These are phyloP conservation scores for Arthrobotrys iridis DNA, from an alignment of 2,329 filamentous ascomycete species.

Conservation along the genomic window DNA sequence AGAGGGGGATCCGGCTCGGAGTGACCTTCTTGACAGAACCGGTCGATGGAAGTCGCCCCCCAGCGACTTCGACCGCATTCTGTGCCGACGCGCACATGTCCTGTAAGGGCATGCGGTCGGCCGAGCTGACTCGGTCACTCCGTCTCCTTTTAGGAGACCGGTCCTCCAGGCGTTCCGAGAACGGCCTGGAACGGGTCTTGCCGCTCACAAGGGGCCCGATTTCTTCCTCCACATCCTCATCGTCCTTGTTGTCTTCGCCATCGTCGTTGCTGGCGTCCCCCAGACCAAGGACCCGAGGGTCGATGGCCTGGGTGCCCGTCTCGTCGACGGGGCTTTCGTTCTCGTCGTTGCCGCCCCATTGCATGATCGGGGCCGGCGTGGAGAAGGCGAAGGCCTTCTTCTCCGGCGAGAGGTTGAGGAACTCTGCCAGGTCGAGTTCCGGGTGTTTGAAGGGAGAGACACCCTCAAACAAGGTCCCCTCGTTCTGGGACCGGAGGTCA, in stretches of 20 bases:
- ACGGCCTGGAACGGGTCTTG: conserved; percentile 38
- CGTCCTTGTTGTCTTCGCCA: neutral
- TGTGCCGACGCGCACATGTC: conserved; percentile 5
- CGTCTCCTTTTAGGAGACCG: conserved; percentile 33
- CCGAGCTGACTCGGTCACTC: neutral
- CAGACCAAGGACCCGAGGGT: conserved; percentile 22
- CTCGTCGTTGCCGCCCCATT: conserved; percentile 32
- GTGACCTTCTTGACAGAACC: neutral
- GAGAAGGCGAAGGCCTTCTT: conserved; percentile 16
- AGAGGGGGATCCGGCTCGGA: conserved; percentile 2
- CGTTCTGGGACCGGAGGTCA: neutral
- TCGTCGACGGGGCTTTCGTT: conserved; percentile 23
- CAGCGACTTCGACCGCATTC: neutral
- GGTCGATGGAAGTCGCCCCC: neutral
- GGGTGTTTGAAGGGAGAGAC: conserved; percentile 11
- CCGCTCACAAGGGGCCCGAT: conserved; percentile 12
- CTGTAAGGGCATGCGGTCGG: conserved; percentile 1
- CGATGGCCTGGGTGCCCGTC: conserved; percentile 7
- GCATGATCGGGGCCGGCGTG: conserved; percentile 19
- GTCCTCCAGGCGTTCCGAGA: conserved; percentile 30
- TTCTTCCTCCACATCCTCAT: neutral
- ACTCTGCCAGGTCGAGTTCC: conserved; percentile 27
- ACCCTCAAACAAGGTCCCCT: conserved; percentile 16
- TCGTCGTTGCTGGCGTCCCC: too few species aligned
- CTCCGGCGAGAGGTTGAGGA: conserved; percentile 26